Conservation (phyloP, 345 rosid genomes). For the Eucalyptus brandiana region DNA sequence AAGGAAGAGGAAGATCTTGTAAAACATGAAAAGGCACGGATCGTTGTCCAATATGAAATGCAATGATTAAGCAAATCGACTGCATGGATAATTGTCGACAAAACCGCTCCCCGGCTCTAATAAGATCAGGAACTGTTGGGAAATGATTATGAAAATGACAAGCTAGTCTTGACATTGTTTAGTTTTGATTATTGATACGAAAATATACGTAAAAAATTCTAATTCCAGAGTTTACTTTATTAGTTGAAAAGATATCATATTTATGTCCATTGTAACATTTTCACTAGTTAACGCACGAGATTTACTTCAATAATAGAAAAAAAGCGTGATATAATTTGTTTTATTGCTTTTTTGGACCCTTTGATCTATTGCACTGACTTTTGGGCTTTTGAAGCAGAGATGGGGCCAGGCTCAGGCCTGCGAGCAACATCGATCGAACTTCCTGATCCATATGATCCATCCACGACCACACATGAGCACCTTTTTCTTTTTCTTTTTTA, state of each 20-base stretch:
- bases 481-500: not conserved
- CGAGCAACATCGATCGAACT: not conserved
- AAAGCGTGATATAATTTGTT: not conserved
- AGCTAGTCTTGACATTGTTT: not conserved
- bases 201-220: not conserved
- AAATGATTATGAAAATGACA: not conserved
- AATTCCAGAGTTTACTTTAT: not conserved
- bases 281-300: not conserved
- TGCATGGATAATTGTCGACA: not conserved
- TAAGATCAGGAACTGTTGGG: not conserved
- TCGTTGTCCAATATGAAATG: not conserved
- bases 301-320: not conserved
- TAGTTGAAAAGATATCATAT: not conserved
- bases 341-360: not conserved
- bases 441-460: not conserved
- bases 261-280: not conserved
- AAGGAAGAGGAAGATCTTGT: not conserved
- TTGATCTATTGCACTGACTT: not conserved
- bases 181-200: not conserved
- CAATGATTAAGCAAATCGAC: not conserved
- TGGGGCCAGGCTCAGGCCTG: not conserved
- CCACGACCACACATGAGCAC: not conserved
- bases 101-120: not conserved
- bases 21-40: not conserved
- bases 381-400: not conserved